Evolutionary conservation across 148 eudicot genomes (phyloP).

Genomic region (Amaranthus hypochondriacus): DNA sequence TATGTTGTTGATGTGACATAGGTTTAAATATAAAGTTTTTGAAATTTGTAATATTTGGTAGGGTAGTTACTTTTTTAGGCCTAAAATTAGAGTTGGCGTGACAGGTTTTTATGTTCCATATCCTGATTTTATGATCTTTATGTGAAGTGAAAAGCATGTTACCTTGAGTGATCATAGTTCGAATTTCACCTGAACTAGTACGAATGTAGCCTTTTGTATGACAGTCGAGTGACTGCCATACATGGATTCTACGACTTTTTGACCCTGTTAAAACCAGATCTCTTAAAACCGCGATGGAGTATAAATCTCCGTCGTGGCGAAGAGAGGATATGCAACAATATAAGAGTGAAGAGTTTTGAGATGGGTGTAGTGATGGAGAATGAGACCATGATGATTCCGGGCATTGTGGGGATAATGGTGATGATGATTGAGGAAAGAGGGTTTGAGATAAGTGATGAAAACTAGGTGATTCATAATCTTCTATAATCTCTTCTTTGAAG

Average conservation of each 20-base stretch:
- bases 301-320: slow-evolving; percentile 40
- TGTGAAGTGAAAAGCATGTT: slow-evolving; percentile 50
- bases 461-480: slow-evolving; percentile 13
- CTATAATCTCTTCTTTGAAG: neutral
- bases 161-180: slow-evolving; percentile 39
- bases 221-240: slow-evolving; percentile 43
- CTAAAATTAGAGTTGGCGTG: slow-evolving; percentile 16
- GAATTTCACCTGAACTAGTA: slow-evolving; percentile 35
- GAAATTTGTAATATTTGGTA: slow-evolving; percentile 29
- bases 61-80: slow-evolving; percentile 37
- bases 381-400: slow-evolving; percentile 43
- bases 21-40: slow-evolving; percentile 17
- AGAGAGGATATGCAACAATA: slow-evolving; percentile 49
- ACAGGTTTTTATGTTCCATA: slow-evolving; percentile 29
- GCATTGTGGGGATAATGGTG: slow-evolving; percentile 29
- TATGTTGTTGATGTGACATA: slow-evolving; percentile 5
- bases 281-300: slow-evolving; percentile 35
- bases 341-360: slow-evolving; percentile 27
- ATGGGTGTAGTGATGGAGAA: slow-evolving; percentile 28
- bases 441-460: slow-evolving; percentile 14
- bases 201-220: slow-evolving; percentile 38
- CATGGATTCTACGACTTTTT: slow-evolving; percentile 38
- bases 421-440: neutral
- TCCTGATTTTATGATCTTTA: slow-evolving; percentile 41
- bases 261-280: slow-evolving; percentile 45